A percentile compares a stretch with the other conserved stretches of the same genome.
These are phyloP conservation scores for Ramaria sp. DNA, from an alignment of 768 basidiomycete species.

Conservation along the genomic window DNA sequence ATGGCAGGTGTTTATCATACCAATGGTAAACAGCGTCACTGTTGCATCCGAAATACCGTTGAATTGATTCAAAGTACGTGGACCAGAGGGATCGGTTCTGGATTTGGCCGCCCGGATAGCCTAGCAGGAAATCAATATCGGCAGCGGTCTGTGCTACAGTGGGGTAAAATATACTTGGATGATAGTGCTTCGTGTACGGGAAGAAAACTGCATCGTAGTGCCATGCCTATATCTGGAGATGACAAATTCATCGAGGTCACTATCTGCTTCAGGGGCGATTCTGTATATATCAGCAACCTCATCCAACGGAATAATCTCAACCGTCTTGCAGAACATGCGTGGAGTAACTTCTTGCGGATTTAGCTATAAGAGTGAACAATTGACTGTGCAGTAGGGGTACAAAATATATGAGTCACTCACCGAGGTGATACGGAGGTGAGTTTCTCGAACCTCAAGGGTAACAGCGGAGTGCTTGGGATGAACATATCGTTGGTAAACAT, in stretches of 20 bases:
- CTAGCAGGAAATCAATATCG: not conserved
- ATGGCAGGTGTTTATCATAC: slow-evolving; percentile 65
- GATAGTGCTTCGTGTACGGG: not conserved
- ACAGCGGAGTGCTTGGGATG: not conserved
- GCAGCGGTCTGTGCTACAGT: not conserved
- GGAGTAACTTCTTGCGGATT: not conserved
- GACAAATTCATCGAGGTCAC: not conserved
- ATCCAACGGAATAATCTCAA: not conserved
- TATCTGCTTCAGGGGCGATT: not conserved
- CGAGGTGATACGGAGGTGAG: not conserved
- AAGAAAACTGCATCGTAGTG: not conserved
- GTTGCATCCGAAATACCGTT: slow-evolving; percentile 55
- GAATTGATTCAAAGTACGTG: not conserved
- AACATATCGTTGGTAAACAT: not conserved
- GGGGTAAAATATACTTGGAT: not conserved
- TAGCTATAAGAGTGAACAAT: not conserved
- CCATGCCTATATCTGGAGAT: not conserved
- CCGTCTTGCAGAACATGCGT: not conserved
- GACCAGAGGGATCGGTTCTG: not conserved
- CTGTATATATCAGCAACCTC: not conserved
- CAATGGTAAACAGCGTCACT: slow-evolving; percentile 74
- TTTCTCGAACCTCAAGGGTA: not conserved
- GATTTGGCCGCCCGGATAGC: not conserved
- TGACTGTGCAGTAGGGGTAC: not conserved
- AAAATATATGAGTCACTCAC: not conserved